Evolutionary conservation across 2,329 filamentous ascomycete species (phyloP), one percentile per base, ranked within the genome.

Genomic region (Aspergillus brunneoviolaceus): DNA sequence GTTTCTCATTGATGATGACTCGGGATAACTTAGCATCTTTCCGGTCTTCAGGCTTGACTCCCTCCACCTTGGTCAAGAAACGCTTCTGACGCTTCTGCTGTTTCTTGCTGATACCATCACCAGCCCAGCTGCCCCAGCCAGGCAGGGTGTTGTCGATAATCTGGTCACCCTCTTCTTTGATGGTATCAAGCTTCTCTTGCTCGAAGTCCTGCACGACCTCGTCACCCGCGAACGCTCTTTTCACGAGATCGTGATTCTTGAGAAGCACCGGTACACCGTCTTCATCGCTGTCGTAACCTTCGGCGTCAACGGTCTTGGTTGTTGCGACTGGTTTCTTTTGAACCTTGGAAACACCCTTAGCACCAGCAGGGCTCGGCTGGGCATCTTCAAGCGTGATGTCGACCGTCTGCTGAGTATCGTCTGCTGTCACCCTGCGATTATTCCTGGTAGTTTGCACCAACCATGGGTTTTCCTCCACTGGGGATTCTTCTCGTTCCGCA

Each of bases 51-150:
- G 86, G 85, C 75, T 91, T 89, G 65, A 96, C 82, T 42, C 92
- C 93, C 62, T 91, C 85, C 14, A 77, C 69, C 12, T 70, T 79
- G 14, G 73, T 79, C 50, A 80, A 58, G 58, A 83, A 73, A 27
- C 76, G 58, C 89, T 87, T 67, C 84, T 79, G 77, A 53, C 70
- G 71, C 71, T 86, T 86, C 75, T 86, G 83, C 65, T 90, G 85
- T 62, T 85, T 85, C 67, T 86, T 88, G 74, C 86, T 89, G 64
- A 97, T 82, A 19, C 93, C 94, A 16, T 90, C 87, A 63, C 95
- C 95, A 5, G 90, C 85, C 95, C 95, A 97, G 70, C 84, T 88
- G 65, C 95, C 95, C 95, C 95, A 99, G 50, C 95, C 95, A 0
- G 92, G 92, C 5, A 99, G 83, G n/a, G 90, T 90, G 65, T 89